Evolutionary conservation across 306 rosid genomes (phyloP), one percentile per base, ranked within the genome.

Genomic region (Purshia tridentata): DNA sequence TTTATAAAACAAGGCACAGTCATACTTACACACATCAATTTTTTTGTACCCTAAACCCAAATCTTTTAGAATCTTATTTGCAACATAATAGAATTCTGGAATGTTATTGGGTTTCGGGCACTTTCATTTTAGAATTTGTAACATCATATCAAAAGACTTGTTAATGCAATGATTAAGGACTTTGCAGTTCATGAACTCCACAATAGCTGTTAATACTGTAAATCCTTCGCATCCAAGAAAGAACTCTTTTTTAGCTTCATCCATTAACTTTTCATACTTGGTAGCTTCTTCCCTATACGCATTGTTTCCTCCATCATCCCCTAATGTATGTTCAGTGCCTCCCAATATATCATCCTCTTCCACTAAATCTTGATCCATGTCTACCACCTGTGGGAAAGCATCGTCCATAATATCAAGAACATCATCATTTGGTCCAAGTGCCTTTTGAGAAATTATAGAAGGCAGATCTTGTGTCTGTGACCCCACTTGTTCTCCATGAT

Each of bases 1-100:
- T 22, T 67, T 67, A n/a, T 52, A 67, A 47, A 48, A 22, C 11
- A 48, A 23, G 6, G 44, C 41, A 47, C 57, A 67, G 7, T 67
- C 72, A 29, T 67, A 22, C 42, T 48, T 67, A 37, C 72, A 67
- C 0, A 39, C 65, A 16, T 70, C 12, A 46, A 70, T 70, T 11
- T 11, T 39, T 45, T 70, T 14, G 18, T 70, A 20, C 3, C 42
- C 65, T 9, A 55, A 42, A 5, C 53, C 74, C 0, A 54, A 12
- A 20, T 19, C 41, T 53, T 42, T 45, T 20, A 70, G 11, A 19
- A 54, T 9, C 52, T 70, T 40, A 13, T 55, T 55, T 0, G 65
- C 42, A 12, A 16, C 59, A 29, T 16, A 0, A 8, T 50, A 68
- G 0, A 35, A 23, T 19, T 55, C 14, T 20, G 60, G 72, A 15